Base-by-base conservation (phyloP, 768 basidiomycete genomes). In the Mrakia gelida region DNA sequence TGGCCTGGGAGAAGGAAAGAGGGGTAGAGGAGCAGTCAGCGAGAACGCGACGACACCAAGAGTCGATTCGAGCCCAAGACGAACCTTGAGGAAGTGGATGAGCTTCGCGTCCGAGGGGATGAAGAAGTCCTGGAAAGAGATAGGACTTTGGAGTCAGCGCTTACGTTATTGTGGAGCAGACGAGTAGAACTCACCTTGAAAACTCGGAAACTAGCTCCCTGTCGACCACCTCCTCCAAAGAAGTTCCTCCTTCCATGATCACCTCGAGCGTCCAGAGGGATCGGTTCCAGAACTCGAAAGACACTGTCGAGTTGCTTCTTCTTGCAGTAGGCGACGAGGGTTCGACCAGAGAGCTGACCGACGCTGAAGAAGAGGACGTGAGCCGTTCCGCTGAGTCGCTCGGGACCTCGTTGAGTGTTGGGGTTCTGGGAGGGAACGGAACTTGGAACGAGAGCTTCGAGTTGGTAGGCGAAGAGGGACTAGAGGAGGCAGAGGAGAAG, bases 291-390 rank as follows among this genome's bases (percentile, higher is more conserved):
- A 9, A 96, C 94, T 75, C 93, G 92, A 89, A 99, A 98, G 71
- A 97, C 92, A 76, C 93, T 95, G 82, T 96, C 93, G 80, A 92
- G 87, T 88, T 71, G 71, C 79, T 95, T 95, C 85, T 92, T 93
- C 88, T 95, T 95, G 92, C 97, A 95, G 83, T 93, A 96, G 45
- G 77, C 72, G 30, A 98, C 91, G 30, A 99, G 86, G 0, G 95
- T 97, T 9, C 96, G 89, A 18, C 91, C 92, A 71, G 91, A 90
- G 28, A 98, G 87, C 71, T 89, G 91, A 7, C 96, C 96, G 34
- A 96, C 93, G 81, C 92, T 92, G 86, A 99, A 98, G 87, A 96
- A 98, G 80, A 93, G 91, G 15, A 98, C 94, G 80, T 98, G 95
- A 83, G 92, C 92, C 56, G 90, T 92, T 0, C 93, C 92, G 82